A percentile compares a stretch with the other conserved stretches of the same genome.
Conservation (phyloP, 495 filamentous ascomycete genomes). For the Elaphomyces granulatus region DNA sequence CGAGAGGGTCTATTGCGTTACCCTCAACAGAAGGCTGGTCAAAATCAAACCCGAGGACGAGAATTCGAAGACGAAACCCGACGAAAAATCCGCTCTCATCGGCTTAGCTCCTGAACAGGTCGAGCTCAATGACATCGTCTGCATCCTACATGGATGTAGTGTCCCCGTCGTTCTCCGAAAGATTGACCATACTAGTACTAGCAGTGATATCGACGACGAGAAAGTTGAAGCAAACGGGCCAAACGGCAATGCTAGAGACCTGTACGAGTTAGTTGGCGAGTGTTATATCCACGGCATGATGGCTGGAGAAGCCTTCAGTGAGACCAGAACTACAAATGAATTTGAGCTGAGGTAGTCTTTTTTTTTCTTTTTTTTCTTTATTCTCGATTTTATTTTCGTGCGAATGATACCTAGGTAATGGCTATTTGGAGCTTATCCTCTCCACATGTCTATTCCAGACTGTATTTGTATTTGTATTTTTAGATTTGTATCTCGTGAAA, state of each 20-base stretch:
- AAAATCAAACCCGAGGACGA: not conserved
- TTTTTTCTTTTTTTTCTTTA: no score
- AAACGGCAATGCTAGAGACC: conserved; percentile 1
- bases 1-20: conserved; percentile 2
- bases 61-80: no score
- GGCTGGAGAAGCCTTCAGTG: conserved; percentile 12
- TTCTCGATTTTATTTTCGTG: no score
- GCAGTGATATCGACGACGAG: not conserved
- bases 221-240: not conserved
- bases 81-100: not conserved
- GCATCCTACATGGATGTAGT: conserved; percentile 4
- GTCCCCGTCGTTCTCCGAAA: conserved; percentile 4
- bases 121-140: conserved; percentile 3
- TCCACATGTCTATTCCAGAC: no score
- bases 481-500: no score
- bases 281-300: conserved; percentile 19
- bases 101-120: conserved; percentile 1
- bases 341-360: no score
- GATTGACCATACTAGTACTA: not conserved
- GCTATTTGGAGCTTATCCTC: no score
- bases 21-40: conserved; percentile 1
- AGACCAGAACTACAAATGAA: no score
- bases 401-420: no score
- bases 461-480: no score
- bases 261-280: conserved; percentile 13